Conservation (phyloP, 257 asterid species). For the Solanum pimpinellifolium region DNA sequence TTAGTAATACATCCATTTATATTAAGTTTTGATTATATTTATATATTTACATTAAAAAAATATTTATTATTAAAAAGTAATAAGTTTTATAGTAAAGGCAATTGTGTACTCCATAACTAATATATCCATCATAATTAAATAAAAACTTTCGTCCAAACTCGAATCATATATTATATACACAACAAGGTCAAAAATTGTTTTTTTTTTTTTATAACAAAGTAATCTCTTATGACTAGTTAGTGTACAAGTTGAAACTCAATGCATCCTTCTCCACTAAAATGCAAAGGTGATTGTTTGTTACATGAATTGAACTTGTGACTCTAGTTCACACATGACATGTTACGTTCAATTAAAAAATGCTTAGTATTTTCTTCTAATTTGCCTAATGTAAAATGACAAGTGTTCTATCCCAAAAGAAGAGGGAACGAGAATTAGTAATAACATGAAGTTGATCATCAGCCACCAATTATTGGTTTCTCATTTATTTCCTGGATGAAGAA, state of each 20-base stretch:
- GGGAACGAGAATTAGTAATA: background rate
- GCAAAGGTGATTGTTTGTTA: background rate
- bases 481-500: background rate
- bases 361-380: background rate
- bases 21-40: background rate
- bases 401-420: background rate
- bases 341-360: background rate
- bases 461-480: background rate
- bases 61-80: background rate
- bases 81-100: background rate
- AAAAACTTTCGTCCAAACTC: background rate
- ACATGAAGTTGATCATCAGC: background rate
- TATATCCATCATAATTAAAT: background rate
- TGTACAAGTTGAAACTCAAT: background rate
- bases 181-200: too few relatives aligned
- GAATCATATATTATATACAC: background rate
- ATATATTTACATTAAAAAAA: background rate
- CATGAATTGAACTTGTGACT: background rate
- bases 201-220: too few relatives aligned
- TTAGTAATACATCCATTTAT: too few relatives aligned
- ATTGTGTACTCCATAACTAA: background rate
- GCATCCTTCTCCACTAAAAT: background rate
- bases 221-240: background rate
- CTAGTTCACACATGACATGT: background rate
- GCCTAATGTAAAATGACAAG: background rate